Base-by-base conservation (phyloP, 805 yeast genomes). In the Scheffersomyces ergatensis region DNA sequence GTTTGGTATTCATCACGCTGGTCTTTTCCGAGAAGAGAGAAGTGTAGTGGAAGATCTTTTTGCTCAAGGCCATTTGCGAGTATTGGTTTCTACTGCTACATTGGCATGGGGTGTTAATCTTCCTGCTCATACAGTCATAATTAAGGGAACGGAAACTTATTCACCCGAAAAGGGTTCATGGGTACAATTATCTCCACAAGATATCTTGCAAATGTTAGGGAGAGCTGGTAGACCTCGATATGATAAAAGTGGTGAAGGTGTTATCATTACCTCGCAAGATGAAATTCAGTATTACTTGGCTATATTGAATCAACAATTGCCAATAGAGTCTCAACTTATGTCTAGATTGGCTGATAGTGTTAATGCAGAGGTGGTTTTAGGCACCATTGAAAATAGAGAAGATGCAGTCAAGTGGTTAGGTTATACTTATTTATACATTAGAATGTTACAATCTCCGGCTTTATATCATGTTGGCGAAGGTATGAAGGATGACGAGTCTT, bases 151-250 rank as follows among this genome's bases (percentile, higher is more conserved):
- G 0, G 95, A 88, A 54, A 82, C 89, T 0, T 93, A 95, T 54
- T 85, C 93, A 4, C 97, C 99, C 0, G 93, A 85, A 47, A 78
- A 77, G 46, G 96, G 97, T 40, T 65, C 77, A 5, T 92, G 98
- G 97, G 80, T 80, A 2, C 93, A 87, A 54, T 66, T 92, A n/a
- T 83, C 96, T 0, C 95, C 97, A 0, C 99, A 92, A 54, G 98
- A 93, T 63, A 84, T 92, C 29, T 62, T 92, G 8, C 99, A 92
- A 64, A 92, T 92, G 98, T 71, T 92, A n/a, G 98, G 98, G 27
- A 80, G 98, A 68, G 98, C 98, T 15, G 98, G 98, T 51, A 77
- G 99, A 62, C 99, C 99, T 0, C 74, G 97, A 39, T 93, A 85
- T 63, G 99, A 92, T 60, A 80, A 81, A 14, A 78, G 81, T 53